A percentile compares a stretch with the other conserved stretches of the same genome.
Evolutionary conservation across 768 basidiomycete genomes (phyloP).

Genomic region (Serendipita sp.): DNA sequence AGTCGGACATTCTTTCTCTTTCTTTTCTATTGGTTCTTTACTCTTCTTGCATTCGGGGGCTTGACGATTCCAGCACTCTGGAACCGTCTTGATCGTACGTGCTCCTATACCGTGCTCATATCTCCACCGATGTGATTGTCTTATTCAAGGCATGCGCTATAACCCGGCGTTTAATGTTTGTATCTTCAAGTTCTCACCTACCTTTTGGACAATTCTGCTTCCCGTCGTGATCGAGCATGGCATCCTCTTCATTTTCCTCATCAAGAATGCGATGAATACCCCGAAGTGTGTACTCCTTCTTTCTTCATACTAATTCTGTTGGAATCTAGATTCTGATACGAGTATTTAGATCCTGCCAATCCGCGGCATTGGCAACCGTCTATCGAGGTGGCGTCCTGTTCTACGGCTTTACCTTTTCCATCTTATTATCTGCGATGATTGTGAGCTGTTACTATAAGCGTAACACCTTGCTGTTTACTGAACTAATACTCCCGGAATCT

Average conservation of each 20-base stretch:
- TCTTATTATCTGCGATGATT: background rate
- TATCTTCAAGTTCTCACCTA: background rate
- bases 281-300: background rate
- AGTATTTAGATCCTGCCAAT: background rate
- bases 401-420: background rate
- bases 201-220: background rate
- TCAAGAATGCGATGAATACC: background rate
- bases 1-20: background rate
- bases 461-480: too few species aligned
- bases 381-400: background rate
- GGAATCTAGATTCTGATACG: background rate
- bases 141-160: background rate
- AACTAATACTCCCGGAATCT: background rate
- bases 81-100: background rate
- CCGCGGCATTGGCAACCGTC: background rate
- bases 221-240: background rate
- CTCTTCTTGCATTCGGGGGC: background rate
- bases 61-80: background rate
- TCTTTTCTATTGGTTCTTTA: conserved; percentile 2
- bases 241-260: background rate
- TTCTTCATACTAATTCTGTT: background rate
- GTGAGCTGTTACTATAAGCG: background rate
- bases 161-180: background rate
- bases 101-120: too few species aligned
- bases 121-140: too few species aligned